phyloP scores from a whole-genome alignment of 805 yeast species.

The Priceomyces medius region DNA sequence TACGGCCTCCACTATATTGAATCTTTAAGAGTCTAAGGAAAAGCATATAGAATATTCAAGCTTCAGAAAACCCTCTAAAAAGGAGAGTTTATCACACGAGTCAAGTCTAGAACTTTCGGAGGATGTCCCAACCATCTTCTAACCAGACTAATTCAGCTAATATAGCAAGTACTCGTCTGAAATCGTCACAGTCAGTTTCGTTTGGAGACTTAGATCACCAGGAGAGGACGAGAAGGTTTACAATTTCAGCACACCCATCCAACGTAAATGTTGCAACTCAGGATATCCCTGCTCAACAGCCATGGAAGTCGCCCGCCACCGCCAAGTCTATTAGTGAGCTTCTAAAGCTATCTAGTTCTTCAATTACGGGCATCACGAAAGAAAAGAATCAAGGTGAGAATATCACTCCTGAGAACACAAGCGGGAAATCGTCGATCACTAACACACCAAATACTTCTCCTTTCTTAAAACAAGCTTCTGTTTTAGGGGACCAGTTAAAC shows the following conservation, averaged over 20 bases:
- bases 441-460: slow-evolving; percentile 16
- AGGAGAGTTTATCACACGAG: neutral
- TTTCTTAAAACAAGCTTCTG: slow-evolving; percentile 10
- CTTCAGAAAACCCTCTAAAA: neutral
- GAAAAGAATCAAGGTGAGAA: neutral
- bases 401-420: slow-evolving; percentile 6
- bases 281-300: slow-evolving; percentile 5
- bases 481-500: slow-evolving; percentile 3
- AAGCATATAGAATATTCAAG: neutral
- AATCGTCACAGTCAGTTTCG: slow-evolving; percentile 26
- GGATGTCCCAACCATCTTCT: neutral
- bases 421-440: slow-evolving; percentile 14
- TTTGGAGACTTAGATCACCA: slow-evolving; percentile 35
- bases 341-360: slow-evolving; percentile 4
- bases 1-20: neutral
- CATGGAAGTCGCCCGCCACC: slow-evolving; percentile 9
- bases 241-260: slow-evolving; percentile 45
- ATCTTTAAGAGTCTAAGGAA: neutral
- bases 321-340: slow-evolving; percentile 10
- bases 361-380: neutral
- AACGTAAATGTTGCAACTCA: slow-evolving; percentile 23
- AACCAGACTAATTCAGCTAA: neutral
- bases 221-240: slow-evolving; percentile 40
- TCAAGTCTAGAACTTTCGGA: neutral
- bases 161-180: neutral